Percentiles rank a stretch among this genome's conserved stretches.
These are phyloP conservation scores for Fusarium nematophilum DNA, from an alignment of 2,329 filamentous ascomycete species.

Conservation along the genomic window DNA sequence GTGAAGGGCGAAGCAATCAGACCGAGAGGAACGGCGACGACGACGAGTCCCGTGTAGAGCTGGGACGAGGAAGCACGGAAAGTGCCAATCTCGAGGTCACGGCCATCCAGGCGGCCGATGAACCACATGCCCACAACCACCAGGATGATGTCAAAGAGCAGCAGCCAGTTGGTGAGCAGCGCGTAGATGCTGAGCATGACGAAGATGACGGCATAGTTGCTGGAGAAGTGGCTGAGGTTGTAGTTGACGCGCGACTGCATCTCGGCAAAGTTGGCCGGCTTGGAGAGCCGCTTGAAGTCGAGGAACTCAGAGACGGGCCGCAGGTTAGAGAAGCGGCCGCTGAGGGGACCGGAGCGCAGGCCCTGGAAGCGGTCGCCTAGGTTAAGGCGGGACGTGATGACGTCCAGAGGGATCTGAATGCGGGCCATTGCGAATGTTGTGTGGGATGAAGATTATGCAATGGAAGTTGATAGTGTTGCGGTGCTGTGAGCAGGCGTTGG, in stretches of 20 bases:
- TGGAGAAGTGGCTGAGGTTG: conserved; percentile 96
- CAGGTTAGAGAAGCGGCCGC: conserved; percentile 89
- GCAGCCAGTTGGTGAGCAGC: conserved; percentile 84
- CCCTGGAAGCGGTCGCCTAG: conserved; percentile 85
- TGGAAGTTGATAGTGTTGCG: conserved; percentile 11
- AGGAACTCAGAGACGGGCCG: conserved; percentile 93
- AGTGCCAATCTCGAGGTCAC: conserved; percentile 87
- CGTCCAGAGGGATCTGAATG: conserved; percentile 92
- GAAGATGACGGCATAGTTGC: conserved; percentile 96
- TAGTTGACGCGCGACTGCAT: conserved; percentile 95
- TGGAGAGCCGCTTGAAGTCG: conserved; percentile 94
- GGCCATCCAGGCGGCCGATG: conserved; percentile 89
- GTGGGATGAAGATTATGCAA: conserved; percentile 20
- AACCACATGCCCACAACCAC: conserved; percentile 88
- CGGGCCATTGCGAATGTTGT: conserved; percentile 72
- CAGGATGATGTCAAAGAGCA: conserved; percentile 93
- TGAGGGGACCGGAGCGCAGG: conserved; percentile 81
- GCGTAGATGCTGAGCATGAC: conserved; percentile 96
- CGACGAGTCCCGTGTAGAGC: conserved; percentile 89
- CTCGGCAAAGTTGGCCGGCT: conserved; percentile 91
- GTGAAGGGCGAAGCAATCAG: conserved; percentile 86
- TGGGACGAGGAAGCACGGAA: conserved; percentile 89
- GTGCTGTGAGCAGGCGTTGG: conserved; percentile 19
- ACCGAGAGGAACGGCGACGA: conserved; percentile 85
- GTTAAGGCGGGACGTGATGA: conserved; percentile 90